A percentile compares a stretch with the other conserved stretches of the same genome.
Conservation (phyloP, 2,329 filamentous ascomycete species). For the Colletotrichum higginsianum region DNA sequence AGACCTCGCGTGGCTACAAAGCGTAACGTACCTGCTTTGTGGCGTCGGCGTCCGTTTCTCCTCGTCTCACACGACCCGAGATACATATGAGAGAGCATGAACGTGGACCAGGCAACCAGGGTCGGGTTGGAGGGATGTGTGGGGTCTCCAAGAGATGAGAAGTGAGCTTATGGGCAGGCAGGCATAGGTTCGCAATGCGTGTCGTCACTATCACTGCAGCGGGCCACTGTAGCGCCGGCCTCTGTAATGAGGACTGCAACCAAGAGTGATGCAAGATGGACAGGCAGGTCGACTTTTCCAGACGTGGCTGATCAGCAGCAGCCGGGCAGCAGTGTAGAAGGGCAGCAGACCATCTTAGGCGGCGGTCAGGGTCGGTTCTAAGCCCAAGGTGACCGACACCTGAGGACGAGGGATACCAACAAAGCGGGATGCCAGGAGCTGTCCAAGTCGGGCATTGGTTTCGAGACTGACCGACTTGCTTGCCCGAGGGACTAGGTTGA, state of each 20-base stretch:
- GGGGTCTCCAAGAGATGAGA: slow-evolving; percentile 33
- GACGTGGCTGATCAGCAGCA: slow-evolving; percentile 17
- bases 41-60: slow-evolving; percentile 30
- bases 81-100: slow-evolving; percentile 7
- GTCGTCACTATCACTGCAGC: slow-evolving; percentile 31
- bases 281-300: slow-evolving; percentile 22
- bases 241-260: slow-evolving; percentile 8
- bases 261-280: slow-evolving; percentile 37
- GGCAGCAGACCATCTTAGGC: slow-evolving; percentile 1
- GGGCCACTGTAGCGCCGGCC: slow-evolving; percentile 6
- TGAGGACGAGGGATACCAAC: slow-evolving; percentile 11
- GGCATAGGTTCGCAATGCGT: background rate
- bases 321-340: too few relatives aligned
- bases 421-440: background rate
- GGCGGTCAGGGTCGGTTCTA: slow-evolving; percentile 13
- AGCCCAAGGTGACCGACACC: background rate
- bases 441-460: background rate
- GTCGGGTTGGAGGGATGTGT: slow-evolving; percentile 25
- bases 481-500: slow-evolving; percentile 9
- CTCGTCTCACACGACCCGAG: slow-evolving; percentile 32
- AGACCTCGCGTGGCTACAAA: slow-evolving; percentile 39
- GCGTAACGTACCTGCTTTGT: slow-evolving; percentile 38
- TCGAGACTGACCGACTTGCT: background rate
- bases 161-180: slow-evolving; percentile 26
- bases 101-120: slow-evolving; percentile 5